Base-by-base conservation (phyloP, 768 basidiomycete genomes). In the Guyanaporus albipodus region DNA sequence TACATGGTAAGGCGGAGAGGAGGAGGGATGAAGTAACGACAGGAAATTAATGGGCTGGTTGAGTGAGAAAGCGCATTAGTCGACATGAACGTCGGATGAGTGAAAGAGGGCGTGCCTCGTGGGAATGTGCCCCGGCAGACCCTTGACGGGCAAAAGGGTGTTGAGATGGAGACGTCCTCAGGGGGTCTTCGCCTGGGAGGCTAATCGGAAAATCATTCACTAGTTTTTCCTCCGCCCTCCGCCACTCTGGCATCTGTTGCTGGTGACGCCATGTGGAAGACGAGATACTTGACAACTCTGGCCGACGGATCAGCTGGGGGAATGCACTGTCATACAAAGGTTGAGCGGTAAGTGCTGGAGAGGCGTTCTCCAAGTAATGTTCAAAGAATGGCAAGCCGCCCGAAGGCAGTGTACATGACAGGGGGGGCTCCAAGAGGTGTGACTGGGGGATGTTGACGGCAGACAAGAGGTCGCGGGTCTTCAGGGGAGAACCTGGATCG, bases 11-110 rank as follows among this genome's bases (percentile, higher is more conserved):
- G 88, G 88, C 12, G 90, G 90, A 23, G 84, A 82, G 1, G 89
- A 87, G 0, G 88, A 87, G 1, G 90, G 90, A 57, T 91, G 88
- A 40, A 92, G 75, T 41, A 91, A 73, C 12, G 87, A 87, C 43
- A 91, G 74, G 64, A 91, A 92, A 67, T 92, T 92, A 72, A 92
- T 90, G 14, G 90, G 88, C 88, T 92, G 52, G 29, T 21, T 22
- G 39, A 42, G 46, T 19, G 18, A 43, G 24, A 46, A 42, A n/a
- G 39, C 14, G 42, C 36, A 43, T 52, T 44, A 55, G 53, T 50
- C 38, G 48, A 47, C 18, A 52, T 38, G 32, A 31, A 34, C n/a
- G 24, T 26, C 23, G 14, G 50, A 42, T 44, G 34, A 48, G 37
- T 14, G 14, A 43, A 40, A 38, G 32, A 5, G 42, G 23, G 44